A percentile compares a stretch with the other conserved stretches of the same genome.
Conservation (phyloP, 2,329 filamentous ascomycete species). For the Nectriaceae sp. region DNA sequence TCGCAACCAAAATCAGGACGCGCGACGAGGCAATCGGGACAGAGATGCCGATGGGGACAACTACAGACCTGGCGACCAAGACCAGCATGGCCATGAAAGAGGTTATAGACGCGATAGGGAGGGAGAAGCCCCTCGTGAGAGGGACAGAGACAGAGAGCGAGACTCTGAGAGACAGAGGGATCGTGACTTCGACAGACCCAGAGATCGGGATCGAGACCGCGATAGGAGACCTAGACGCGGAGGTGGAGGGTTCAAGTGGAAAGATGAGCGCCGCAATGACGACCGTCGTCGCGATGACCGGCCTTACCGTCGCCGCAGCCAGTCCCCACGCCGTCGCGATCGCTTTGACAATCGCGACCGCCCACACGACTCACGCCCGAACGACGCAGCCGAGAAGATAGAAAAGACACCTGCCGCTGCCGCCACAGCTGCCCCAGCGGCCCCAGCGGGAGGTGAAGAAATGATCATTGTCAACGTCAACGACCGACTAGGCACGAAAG, state of each 20-base stretch:
- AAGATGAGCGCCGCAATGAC: constrained; percentile 25
- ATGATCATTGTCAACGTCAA: constrained; percentile 97
- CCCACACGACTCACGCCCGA: constrained; percentile 22
- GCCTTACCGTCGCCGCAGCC: constrained; percentile 24
- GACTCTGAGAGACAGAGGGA: constrained; percentile 8
- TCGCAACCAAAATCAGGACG: constrained; percentile 2
- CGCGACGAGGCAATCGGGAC: constrained; percentile 1
- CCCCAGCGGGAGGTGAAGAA: constrained; percentile 56
- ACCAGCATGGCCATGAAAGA: constrained; percentile 1
- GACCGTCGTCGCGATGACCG: constrained; percentile 23
- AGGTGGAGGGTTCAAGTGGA: constrained; percentile 29
- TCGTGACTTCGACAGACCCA: constrained; percentile 15
- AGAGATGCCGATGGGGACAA: neutral
- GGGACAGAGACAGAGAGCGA: constrained; percentile 5
- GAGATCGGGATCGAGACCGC: constrained; percentile 26
- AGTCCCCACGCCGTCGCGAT: constrained; percentile 22
- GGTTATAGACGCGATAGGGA: constrained; percentile 1
- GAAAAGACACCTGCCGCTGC: constrained; percentile 42
- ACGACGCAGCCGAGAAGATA: constrained; percentile 37
- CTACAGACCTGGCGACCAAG: neutral
- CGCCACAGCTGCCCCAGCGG: constrained; percentile 22
- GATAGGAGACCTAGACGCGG: constrained; percentile 22
- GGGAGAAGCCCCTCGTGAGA: constrained; percentile 6
- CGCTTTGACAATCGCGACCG: constrained; percentile 22
- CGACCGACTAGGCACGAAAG: constrained; percentile 94